Evolutionary conservation across 441 rosid species (phyloP), one percentile per base, ranked within the genome.

Genomic region (Eugenia klotzschiana): DNA sequence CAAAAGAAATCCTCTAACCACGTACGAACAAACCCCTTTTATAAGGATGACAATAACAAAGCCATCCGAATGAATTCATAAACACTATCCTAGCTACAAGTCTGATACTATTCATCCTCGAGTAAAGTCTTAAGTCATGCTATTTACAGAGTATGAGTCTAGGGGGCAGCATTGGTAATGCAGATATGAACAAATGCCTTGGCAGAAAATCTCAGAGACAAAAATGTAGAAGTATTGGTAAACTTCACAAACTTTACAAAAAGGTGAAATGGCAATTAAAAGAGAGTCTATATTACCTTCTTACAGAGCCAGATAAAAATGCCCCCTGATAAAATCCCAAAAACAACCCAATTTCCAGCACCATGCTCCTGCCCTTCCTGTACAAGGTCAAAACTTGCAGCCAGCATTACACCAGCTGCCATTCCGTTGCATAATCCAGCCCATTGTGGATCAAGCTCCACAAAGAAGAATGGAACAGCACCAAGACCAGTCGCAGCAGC

Each of bases 391-490:
- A 97, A 97, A 89, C 99, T 96, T 79, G 99, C 99, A 41, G 99
- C 99, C 92, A 97, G 88, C 99, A 97, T 97, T 84, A 96, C 99
- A 85, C 99, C 99, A 86, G 99, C 94, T 25, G 99, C 99, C 99
- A 96, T 96, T 87, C 99, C 99, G 89, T 95, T 93, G 93, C 99
- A 97, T 81, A 97, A 86, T 46, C 99, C 99, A 86, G 95, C 99
- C 98, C 99, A 96, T 23, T 93, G 95, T 82, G 94, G 94, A 88
- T 92, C 98, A 51, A 97, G 95, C 89, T 97, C 98, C 80, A 97
- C 95, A 87, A 97, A 97, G 92, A 97, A 97, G 91, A 97, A 97
- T 15, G 99, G 99, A 83, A 97, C 93, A 15, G 98, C 99, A 84
- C 99, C 99, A 83, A 97, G 91, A 84, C 99, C 99, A 84, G 99